phyloP scores from a whole-genome alignment of 768 basidiomycete genomes.

The Tricholoma flavovirens region DNA sequence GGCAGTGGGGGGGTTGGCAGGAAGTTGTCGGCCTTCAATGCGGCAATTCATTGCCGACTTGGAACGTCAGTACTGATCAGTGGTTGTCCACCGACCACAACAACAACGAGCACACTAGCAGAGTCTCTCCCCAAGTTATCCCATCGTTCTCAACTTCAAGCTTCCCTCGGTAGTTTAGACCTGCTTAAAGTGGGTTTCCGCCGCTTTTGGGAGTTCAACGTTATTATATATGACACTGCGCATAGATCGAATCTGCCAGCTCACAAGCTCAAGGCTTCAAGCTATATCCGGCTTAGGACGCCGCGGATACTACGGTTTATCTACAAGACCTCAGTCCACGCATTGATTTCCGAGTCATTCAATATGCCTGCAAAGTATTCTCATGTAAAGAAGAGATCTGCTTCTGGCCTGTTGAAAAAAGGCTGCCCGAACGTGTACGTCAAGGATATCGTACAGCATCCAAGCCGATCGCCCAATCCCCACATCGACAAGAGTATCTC shows the following conservation, averaged over 20 bases:
- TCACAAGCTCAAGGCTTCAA: no score
- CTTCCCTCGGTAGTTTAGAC: neutral
- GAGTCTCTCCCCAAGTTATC: no score
- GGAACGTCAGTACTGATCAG: no score
- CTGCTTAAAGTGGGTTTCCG: neutral
- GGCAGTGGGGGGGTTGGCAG: no score
- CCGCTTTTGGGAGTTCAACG: neutral
- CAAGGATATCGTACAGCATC: conserved; percentile 29
- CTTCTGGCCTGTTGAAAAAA: conserved; percentile 44
- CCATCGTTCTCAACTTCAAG: no score
- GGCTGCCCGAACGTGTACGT: conserved; percentile 19
- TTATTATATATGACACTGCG: neutral
- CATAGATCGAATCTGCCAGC: neutral
- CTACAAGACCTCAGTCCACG: neutral
- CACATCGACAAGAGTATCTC: conserved; percentile 52
- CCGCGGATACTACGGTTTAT: neutral
- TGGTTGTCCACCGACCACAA: no score
- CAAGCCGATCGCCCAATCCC: conserved; percentile 33
- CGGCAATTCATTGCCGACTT: no score
- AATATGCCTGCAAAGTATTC: conserved; percentile 70
- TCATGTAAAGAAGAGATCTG: conserved; percentile 63
- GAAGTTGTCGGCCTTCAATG: no score
- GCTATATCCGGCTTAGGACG: neutral
- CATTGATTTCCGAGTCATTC: neutral
- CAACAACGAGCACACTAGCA: no score